phyloP scores from a whole-genome alignment of 495 filamentous ascomycete species.

The Penicillium crystallinum region DNA sequence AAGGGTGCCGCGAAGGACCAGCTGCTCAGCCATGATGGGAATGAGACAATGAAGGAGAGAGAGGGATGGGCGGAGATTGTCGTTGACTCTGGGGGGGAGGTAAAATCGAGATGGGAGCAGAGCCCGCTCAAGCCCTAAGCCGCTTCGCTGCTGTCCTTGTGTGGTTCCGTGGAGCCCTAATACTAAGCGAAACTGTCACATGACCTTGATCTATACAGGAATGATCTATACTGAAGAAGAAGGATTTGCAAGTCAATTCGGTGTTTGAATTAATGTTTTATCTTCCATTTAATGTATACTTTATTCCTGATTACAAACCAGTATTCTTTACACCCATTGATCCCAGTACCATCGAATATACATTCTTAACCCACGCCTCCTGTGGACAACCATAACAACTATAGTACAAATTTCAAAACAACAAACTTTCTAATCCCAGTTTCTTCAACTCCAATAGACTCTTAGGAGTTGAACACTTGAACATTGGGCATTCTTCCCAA shows the following conservation, averaged over 20 bases:
- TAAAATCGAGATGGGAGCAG: slow-evolving; percentile 41
- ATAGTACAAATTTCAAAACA: slow-evolving; percentile 8
- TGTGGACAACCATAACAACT: slow-evolving; percentile 2
- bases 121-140: slow-evolving; percentile 38
- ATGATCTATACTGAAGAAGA: background rate
- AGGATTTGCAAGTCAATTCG: background rate
- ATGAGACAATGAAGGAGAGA: slow-evolving; percentile 44
- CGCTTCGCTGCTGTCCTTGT: slow-evolving; percentile 33
- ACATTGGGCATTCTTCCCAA: slow-evolving; percentile 50
- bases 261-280: background rate
- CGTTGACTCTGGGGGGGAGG: slow-evolving; percentile 43
- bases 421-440: background rate
- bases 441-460: background rate
- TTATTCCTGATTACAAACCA: background rate
- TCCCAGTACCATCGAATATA: background rate
- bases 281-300: background rate
- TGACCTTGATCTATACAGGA: slow-evolving; percentile 7
- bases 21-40: slow-evolving; percentile 82
- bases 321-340: background rate
- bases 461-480: slow-evolving; percentile 41
- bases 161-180: slow-evolving; percentile 37
- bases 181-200: slow-evolving; percentile 33
- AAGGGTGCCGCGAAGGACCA: slow-evolving; percentile 95
- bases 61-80: slow-evolving; percentile 43
- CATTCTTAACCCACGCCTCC: background rate